phyloP scores from a whole-genome alignment of 2,329 filamentous ascomycete genomes.

The Biscogniauxia marginata region DNA sequence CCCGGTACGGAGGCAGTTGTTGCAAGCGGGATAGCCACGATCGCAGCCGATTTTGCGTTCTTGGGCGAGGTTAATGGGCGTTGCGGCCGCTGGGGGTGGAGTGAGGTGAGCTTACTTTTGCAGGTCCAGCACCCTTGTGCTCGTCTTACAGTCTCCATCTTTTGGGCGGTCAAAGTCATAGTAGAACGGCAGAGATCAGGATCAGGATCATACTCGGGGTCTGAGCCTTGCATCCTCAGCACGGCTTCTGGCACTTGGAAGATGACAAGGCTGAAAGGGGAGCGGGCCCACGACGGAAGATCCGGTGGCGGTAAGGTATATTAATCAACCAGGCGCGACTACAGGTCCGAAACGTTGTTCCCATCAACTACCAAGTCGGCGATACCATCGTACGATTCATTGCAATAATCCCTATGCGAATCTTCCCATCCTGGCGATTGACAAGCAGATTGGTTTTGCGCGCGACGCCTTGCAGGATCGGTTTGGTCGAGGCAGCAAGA shows the following conservation, averaged over 20 bases:
- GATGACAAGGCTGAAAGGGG: conserved; percentile 27
- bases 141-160: conserved; percentile 33
- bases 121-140: conserved; percentile 43
- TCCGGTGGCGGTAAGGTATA: conserved; percentile 21
- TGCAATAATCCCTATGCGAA: conserved; percentile 19
- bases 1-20: conserved; percentile 42
- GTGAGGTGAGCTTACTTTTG: conserved; percentile 35
- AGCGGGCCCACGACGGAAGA: conserved; percentile 18
- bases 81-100: conserved; percentile 11
- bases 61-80: conserved; percentile 23
- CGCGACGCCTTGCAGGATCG: conserved; percentile 13
- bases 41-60: conserved; percentile 50
- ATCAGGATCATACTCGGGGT: conserved; percentile 17
- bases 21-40: conserved; percentile 40
- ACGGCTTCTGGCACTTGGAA: conserved; percentile 20
- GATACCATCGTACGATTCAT: conserved; percentile 24
- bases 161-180: conserved; percentile 12
- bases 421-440: conserved; percentile 18
- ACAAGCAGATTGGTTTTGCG: conserved; percentile 1
- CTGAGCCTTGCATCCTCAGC: conserved; percentile 30
- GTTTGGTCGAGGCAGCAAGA: conserved; percentile 7
- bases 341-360: neutral
- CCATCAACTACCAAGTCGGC: neutral
- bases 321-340: conserved; percentile 11
- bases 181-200: conserved; percentile 18